phyloP scores from a whole-genome alignment of 495 filamentous ascomycete genomes.

The Cercophora samala region DNA sequence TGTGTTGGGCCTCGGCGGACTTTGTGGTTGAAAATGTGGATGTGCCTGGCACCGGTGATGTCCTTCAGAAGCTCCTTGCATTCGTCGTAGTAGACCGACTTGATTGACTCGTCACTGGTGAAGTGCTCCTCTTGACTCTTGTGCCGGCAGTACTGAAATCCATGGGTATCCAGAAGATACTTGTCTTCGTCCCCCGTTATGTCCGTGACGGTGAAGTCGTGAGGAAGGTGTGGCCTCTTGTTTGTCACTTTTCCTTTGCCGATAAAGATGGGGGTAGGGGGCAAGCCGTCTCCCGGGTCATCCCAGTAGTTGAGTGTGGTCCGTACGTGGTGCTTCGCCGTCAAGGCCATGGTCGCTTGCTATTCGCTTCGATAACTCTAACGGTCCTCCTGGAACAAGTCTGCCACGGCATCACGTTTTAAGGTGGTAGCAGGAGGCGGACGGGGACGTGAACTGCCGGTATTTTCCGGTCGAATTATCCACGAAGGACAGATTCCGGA shows the following conservation, averaged over 20 bases:
- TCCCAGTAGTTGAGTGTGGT: slow-evolving; percentile 61
- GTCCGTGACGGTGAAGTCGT: slow-evolving; percentile 40
- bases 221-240: slow-evolving; percentile 44
- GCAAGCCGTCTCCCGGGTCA: slow-evolving; percentile 58
- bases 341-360: neutral
- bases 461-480: slow-evolving; percentile 1
- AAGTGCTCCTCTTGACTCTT: slow-evolving; percentile 51
- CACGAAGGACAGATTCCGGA: slow-evolving; percentile 1
- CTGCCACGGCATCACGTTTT: slow-evolving; percentile 11
- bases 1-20: slow-evolving; percentile 56
- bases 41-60: slow-evolving; percentile 57
- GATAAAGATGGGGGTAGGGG: slow-evolving; percentile 51
- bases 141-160: slow-evolving; percentile 38
- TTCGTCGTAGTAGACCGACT: slow-evolving; percentile 59
- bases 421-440: neutral
- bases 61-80: slow-evolving; percentile 57
- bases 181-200: slow-evolving; percentile 36
- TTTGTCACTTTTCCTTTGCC: slow-evolving; percentile 35
- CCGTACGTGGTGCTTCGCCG: slow-evolving; percentile 41
- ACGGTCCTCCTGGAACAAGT: neutral
- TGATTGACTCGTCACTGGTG: slow-evolving; percentile 58
- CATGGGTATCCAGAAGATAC: slow-evolving; percentile 39
- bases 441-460: neutral
- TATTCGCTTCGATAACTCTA: neutral
- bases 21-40: slow-evolving; percentile 73